Base-by-base conservation (phyloP, 75 land plant genomes). In the Azolla pinnata region DNA sequence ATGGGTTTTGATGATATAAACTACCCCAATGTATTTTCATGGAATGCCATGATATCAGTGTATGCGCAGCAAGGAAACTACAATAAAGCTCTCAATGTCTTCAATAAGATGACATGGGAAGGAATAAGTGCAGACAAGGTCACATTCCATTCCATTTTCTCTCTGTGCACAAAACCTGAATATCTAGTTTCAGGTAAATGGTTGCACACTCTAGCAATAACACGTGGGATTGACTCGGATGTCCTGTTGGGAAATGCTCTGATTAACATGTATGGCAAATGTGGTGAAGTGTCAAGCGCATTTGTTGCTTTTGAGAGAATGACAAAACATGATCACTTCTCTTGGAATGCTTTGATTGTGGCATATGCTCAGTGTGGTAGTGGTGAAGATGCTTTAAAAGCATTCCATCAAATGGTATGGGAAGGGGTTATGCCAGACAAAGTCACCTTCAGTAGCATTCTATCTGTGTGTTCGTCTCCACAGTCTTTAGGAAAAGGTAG, bases 311-410 rank as follows among this genome's bases (percentile, higher is more conserved):
- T 85, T 45, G 29, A 0, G 0, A 25, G 56, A 31, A 64, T 73
- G 62, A 7, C 25, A n/a, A 54, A 34, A 21, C 69, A 64, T 38
- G 83, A 78, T 64, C 44, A 61, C 52, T 66, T 81, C 30, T 68
- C 75, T 20, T 85, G 88, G 88, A 85, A 81, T 58, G 47, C 84
- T 7, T 75, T 85, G 72, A 85, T 85, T 31, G 45, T 35, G 34
- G 88, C 81, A 5, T 73, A 63, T 59, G 79, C 79, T 8, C 74
- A 78, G 25, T 71, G 74, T 50, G 83, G 83, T 17, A 31, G 47
- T 58, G 72, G 59, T 1, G 67, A 35, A 2, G 76, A 76, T 52
- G 80, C 90, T 16, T 19, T 76, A 0, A 25, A 61, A 18, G 16
- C 79, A 25, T 86, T 73, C 51, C 17, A 68, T 49, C 33, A 71